Conservation (phyloP, 768 basidiomycete species). For the Filobasidium wieringae region DNA sequence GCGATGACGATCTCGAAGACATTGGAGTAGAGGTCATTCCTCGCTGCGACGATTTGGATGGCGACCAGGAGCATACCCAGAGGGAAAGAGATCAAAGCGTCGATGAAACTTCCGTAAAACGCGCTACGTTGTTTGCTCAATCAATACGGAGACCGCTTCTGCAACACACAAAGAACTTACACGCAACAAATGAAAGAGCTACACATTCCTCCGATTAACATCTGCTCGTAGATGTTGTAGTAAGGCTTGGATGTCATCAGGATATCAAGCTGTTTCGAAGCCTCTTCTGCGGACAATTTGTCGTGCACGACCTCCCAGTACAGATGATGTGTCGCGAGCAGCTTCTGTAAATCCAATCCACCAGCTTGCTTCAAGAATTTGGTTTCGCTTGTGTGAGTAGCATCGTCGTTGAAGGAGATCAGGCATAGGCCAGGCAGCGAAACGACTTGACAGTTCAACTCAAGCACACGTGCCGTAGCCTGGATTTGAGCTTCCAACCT, state of each 20-base stretch:
- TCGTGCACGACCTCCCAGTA: conserved; percentile 83
- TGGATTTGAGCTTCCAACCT: conserved; percentile 84
- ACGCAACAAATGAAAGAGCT: conserved; percentile 53
- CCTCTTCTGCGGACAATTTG: conserved; percentile 59
- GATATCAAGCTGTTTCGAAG: conserved; percentile 55
- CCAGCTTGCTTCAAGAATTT: conserved; percentile 65
- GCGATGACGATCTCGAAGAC: conserved; percentile 66
- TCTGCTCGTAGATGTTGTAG: conserved; percentile 51
- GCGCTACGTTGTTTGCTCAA: conserved; percentile 45
- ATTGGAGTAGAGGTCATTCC: conserved; percentile 67
- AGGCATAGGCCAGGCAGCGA: conserved; percentile 57
- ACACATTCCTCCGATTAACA: conserved; percentile 65
- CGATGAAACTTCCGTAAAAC: conserved; percentile 66
- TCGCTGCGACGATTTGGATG: conserved; percentile 58
- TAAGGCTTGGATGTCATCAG: conserved; percentile 58
- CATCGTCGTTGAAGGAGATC: conserved; percentile 66
- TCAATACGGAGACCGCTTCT: background rate
- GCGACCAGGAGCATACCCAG: conserved; percentile 62
- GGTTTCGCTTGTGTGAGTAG: conserved; percentile 68
- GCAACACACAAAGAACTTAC: conserved; percentile 19
- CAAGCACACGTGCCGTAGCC: conserved; percentile 76
- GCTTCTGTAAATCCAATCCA: conserved; percentile 63
- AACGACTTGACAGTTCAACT: conserved; percentile 83
- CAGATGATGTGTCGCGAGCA: conserved; percentile 55
- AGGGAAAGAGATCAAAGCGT: conserved; percentile 59